Evolutionary conservation across 164 flowering plant species (phyloP).

Genomic region (Kingdonia uniflora): DNA sequence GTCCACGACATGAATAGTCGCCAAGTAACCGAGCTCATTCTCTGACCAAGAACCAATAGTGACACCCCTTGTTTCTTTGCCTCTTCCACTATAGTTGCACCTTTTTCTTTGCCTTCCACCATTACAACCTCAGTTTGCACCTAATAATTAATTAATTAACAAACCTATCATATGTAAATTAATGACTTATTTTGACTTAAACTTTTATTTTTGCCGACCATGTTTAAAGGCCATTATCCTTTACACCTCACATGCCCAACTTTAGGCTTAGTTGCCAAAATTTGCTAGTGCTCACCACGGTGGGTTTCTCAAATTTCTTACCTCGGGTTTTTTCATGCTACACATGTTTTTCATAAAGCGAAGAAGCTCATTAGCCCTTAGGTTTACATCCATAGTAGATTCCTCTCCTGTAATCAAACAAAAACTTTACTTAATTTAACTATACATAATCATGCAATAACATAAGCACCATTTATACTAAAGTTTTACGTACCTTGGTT

Average conservation of each 20-base stretch:
- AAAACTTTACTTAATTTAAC: background rate
- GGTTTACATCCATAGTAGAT: conserved; percentile 23
- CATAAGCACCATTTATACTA: background rate
- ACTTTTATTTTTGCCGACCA: too few relatives aligned
- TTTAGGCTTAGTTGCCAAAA: background rate
- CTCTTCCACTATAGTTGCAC: conserved; percentile 58
- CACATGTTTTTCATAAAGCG: conserved; percentile 43
- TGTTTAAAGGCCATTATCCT: too few relatives aligned
- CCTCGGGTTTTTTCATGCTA: conserved; percentile 66
- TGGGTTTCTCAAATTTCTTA: conserved; percentile 9
- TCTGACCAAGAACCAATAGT: conserved; percentile 67
- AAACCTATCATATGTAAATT: too few relatives aligned
- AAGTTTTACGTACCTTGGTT: conserved; percentile 26
- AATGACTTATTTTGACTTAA: too few relatives aligned
- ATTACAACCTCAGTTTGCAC: conserved; percentile 45
- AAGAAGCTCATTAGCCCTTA: conserved; percentile 39
- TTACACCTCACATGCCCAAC: too few relatives aligned
- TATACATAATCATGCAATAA: background rate
- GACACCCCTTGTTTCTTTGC: conserved; percentile 54
- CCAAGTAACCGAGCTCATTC: conserved; percentile 57
- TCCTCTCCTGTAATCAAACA: conserved; percentile 24
- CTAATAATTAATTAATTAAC: conserved; percentile 14
- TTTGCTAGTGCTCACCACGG: background rate
- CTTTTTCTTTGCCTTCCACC: conserved; percentile 71
- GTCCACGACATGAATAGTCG: conserved; percentile 47